Evolutionary conservation across 441 rosid species (phyloP), one percentile per base, ranked within the genome.

Genomic region (Euphorbia celastroides): DNA sequence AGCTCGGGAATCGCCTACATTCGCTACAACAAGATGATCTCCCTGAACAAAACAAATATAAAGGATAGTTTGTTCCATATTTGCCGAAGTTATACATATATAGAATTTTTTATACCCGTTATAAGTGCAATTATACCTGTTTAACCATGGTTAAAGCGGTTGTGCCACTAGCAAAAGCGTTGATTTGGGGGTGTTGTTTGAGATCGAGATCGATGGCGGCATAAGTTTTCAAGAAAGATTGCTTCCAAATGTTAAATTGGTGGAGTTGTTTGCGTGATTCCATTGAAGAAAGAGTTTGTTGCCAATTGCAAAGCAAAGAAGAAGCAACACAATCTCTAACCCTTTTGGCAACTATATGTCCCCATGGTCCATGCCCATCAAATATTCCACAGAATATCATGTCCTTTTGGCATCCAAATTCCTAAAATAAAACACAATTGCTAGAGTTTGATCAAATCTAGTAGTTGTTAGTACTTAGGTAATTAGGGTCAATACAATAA

Each of bases 291-390:
- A 89, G 73, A 76, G 82, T 62, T 72, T 82, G 77, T 70, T 89
- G 97, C 99, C 97, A 89, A 64, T 78, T 83, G 78, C 93, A 85
- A 5, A 91, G 84, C 78, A 93, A 70, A 50, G 88, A 76, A 73
- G 80, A 62, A 12, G 95, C 93, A 71, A 89, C 74, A 14, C 81
- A 69, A 59, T 77, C 76, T 65, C 85, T 78, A 2, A 88, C 88
- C 63, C 72, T 83, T 72, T 85, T 89, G 61, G 99, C 70, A 52
- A 93, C 75, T 9, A 80, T 42, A 78, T 93, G 98, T 11, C 96
- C 98, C 97, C 94, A 93, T 57, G 94, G 88, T 55, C 97, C 98
- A 69, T 90, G 98, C 42, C 98, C 98, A 78, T 93, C 95, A 73
- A 87, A 90, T 20, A 93, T 75, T 72, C 97, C 97, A 77, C 93